A percentile compares a stretch with the other conserved stretches of the same genome.
Evolutionary conservation across 768 basidiomycete species (phyloP).

Genomic region (Rossbeevera mucosa): DNA sequence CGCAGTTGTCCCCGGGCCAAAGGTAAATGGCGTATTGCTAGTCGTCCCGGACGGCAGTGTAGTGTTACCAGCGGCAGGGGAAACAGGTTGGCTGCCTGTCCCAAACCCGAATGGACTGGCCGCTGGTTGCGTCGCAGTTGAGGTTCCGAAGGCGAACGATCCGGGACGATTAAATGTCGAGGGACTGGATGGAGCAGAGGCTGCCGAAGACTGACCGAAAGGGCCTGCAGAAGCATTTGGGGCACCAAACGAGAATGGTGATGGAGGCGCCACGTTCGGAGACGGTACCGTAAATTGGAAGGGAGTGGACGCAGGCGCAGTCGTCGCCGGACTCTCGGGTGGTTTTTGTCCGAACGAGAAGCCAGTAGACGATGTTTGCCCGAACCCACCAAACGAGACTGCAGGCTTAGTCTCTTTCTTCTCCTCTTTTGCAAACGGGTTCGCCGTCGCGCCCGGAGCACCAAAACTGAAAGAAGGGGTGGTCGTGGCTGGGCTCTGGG

Average conservation of each 20-base stretch:
- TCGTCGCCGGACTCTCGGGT: slow-evolving; percentile 35
- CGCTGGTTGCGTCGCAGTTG: slow-evolving; percentile 34
- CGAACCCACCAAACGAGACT: slow-evolving; percentile 45
- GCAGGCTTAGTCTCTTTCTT: slow-evolving; percentile 43
- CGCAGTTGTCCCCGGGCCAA: slow-evolving; percentile 33
- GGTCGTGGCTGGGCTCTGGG: slow-evolving; percentile 31
- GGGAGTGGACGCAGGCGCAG: slow-evolving; percentile 35
- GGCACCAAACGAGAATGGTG: slow-evolving; percentile 46
- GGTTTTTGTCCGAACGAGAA: slow-evolving; percentile 48
- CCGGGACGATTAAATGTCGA: slow-evolving; percentile 49
- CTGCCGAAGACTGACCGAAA: slow-evolving; percentile 40
- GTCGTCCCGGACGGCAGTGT: slow-evolving; percentile 30
- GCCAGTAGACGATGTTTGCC: slow-evolving; percentile 36
- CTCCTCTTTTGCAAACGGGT: slow-evolving; percentile 48
- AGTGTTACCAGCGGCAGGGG: slow-evolving; percentile 44
- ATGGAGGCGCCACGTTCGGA: slow-evolving; percentile 31
- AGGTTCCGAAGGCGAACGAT: slow-evolving; percentile 45
- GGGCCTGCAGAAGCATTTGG: slow-evolving; percentile 32
- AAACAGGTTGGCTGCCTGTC: slow-evolving; percentile 50
- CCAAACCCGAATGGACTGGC: slow-evolving; percentile 48
- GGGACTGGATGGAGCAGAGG: slow-evolving; percentile 54
- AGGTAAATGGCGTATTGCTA: slow-evolving; percentile 30
- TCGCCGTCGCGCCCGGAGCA: slow-evolving; percentile 27
- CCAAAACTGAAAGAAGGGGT: slow-evolving; percentile 35
- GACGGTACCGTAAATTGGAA: slow-evolving; percentile 49